These are phyloP conservation scores for Fusarium heterosporum DNA, from an alignment of 2,329 filamentous ascomycete genomes.

Conservation along the genomic window DNA sequence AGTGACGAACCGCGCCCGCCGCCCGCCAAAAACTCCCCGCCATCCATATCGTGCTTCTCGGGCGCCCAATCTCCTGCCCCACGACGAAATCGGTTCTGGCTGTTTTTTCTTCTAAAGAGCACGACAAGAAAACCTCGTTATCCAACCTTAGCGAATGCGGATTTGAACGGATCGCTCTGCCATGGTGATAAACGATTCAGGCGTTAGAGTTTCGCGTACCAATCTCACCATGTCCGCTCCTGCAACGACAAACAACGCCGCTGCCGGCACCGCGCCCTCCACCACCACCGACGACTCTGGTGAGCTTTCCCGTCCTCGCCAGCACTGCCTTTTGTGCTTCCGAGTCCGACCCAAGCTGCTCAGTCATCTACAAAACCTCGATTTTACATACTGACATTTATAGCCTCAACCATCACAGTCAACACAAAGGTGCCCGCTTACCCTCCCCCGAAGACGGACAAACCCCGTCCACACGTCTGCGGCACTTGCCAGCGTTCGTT, in stretches of 20 bases:
- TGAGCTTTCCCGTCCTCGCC: slow-evolving; percentile 51
- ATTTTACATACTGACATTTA: slow-evolving; percentile 49
- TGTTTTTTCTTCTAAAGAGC: slow-evolving; percentile 10
- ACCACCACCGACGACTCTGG: slow-evolving; percentile 55
- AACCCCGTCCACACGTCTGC: slow-evolving; percentile 95
- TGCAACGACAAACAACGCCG: slow-evolving; percentile 48
- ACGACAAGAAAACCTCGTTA: slow-evolving; percentile 17
- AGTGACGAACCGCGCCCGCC: too few relatives aligned
- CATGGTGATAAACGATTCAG: slow-evolving; percentile 58
- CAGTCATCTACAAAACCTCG: slow-evolving; percentile 35
- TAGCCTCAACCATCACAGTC: slow-evolving; percentile 64
- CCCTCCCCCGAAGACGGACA: slow-evolving; percentile 94
- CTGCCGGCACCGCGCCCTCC: slow-evolving; percentile 45
- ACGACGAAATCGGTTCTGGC: slow-evolving; percentile 38
- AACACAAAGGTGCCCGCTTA: slow-evolving; percentile 64
- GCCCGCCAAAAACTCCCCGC: slow-evolving; percentile 43
- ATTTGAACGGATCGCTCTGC: slow-evolving; percentile 33
- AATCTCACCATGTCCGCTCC: slow-evolving; percentile 55
- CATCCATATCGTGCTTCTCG: slow-evolving; percentile 38
- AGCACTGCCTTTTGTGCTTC: slow-evolving; percentile 52
- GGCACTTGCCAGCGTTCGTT: slow-evolving; percentile 92
- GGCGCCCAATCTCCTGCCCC: slow-evolving; percentile 43
- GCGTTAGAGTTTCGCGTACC: slow-evolving; percentile 52
- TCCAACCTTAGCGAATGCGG: slow-evolving; percentile 20
- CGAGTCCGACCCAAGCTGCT: slow-evolving; percentile 39